Conservation (phyloP, 2,329 filamentous ascomycete species). For the Aspergillus sp. region DNA sequence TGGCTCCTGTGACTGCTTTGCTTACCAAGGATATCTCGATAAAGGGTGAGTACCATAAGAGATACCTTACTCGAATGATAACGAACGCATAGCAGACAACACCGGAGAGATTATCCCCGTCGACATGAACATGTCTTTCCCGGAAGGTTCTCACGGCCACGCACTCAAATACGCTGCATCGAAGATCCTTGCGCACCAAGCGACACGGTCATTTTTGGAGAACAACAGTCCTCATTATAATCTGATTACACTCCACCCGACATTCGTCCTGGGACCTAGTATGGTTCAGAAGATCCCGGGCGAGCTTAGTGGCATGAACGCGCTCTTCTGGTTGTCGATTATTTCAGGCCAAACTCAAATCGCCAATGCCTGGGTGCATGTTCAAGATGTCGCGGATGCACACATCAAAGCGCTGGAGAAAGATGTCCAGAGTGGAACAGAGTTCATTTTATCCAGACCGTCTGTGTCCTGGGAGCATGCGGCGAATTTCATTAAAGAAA, state of each 20-base stretch:
- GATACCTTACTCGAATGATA: not conserved
- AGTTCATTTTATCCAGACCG: slow-evolving; percentile 16
- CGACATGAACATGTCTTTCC: not conserved
- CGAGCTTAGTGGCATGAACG: slow-evolving; percentile 3
- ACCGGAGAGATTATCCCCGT: not conserved
- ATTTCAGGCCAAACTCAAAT: not conserved
- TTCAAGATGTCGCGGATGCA: slow-evolving; percentile 25
- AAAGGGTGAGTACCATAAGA: not conserved
- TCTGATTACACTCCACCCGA: not conserved
- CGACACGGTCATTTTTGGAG: not conserved
- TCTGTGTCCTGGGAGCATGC: slow-evolving; percentile 18
- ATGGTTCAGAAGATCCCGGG: not conserved
- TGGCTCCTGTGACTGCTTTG: not conserved
- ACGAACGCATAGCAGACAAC: not conserved
- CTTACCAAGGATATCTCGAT: not conserved
- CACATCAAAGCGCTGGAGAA: slow-evolving; percentile 20
- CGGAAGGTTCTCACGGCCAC: not conserved
- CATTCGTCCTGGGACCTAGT: not conserved
- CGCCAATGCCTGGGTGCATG: slow-evolving; percentile 20
- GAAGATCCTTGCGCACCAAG: not conserved
- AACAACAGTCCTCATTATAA: not conserved
- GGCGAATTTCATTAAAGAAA: slow-evolving; percentile 4
- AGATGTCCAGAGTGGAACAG: slow-evolving; percentile 8
- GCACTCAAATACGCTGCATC: not conserved
- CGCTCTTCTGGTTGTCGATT: not conserved